Conservation (phyloP, 345 rosid genomes). For the Triadica sebifera region DNA sequence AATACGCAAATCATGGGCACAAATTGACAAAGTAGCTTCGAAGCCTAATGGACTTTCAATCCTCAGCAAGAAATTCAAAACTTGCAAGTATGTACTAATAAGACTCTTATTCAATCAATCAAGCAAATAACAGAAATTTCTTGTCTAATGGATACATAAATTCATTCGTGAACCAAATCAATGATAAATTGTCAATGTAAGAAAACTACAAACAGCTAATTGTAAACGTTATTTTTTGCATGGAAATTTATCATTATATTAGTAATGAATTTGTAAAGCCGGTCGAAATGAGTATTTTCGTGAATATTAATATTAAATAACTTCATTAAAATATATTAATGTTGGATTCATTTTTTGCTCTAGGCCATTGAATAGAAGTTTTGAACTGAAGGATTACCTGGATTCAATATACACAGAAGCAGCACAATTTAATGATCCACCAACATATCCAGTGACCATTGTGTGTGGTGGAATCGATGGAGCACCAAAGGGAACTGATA, state of each 20-base stretch:
- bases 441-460: constrained; percentile 29
- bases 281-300: too few relatives aligned
- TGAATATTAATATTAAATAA: too few relatives aligned
- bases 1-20: constrained; percentile 37
- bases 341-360: neutral
- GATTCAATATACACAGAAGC: constrained; percentile 29
- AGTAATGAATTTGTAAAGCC: too few relatives aligned
- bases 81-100: constrained; percentile 16
- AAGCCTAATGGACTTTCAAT: constrained; percentile 20
- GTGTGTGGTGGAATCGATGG: constrained; percentile 45
- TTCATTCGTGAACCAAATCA: too few relatives aligned
- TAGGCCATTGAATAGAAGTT: constrained; percentile 31
- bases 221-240: too few relatives aligned
- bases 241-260: too few relatives aligned
- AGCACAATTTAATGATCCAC: constrained; percentile 50
- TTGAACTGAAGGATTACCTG: constrained; percentile 33
- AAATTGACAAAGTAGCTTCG: constrained; percentile 25
- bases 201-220: too few relatives aligned
- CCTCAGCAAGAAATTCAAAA: constrained; percentile 21
- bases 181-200: too few relatives aligned
- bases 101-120: too few relatives aligned
- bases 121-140: too few relatives aligned
- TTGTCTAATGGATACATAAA: too few relatives aligned
- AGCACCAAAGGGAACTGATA: constrained; percentile 22
- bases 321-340: too few relatives aligned